These are phyloP conservation scores for Diaporthe sp. DNA, from an alignment of 2,329 filamentous ascomycete genomes.

Conservation along the genomic window DNA sequence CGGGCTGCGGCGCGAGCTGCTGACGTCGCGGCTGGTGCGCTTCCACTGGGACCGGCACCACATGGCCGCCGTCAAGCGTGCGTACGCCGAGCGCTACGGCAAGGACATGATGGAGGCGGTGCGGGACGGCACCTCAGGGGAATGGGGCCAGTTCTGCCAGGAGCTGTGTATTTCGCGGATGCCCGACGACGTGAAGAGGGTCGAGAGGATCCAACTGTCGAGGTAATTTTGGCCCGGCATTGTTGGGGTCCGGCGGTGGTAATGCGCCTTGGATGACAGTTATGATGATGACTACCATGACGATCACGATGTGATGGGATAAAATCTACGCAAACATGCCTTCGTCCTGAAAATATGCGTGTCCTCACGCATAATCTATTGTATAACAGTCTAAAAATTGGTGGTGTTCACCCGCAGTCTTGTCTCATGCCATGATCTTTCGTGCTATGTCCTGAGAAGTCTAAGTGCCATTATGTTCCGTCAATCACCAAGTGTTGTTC, in stretches of 20 bases:
- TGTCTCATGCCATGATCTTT: too few relatives aligned
- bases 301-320: neutral
- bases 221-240: neutral
- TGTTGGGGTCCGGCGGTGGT: neutral
- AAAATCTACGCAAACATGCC: neutral
- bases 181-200: conserved; percentile 70
- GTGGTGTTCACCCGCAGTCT: too few relatives aligned
- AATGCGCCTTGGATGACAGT: neutral
- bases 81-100: conserved; percentile 84
- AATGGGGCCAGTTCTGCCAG: conserved; percentile 83
- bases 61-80: conserved; percentile 82
- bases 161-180: conserved; percentile 75
- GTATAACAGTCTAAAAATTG: too few relatives aligned
- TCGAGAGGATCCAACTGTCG: conserved; percentile 57
- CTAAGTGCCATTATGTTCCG: too few relatives aligned
- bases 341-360: too few relatives aligned
- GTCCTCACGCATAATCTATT: too few relatives aligned
- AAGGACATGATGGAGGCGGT: conserved; percentile 83
- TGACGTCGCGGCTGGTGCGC: conserved; percentile 89
- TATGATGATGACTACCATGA: conserved; percentile 25
- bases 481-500: too few relatives aligned
- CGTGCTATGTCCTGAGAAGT: too few relatives aligned
- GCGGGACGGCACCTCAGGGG: conserved; percentile 79
- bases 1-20: conserved; percentile 82
- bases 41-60: conserved; percentile 94